Conservation (phyloP, 164 flowering plant species). For the Kalanchoe fedtschenkoi region DNA sequence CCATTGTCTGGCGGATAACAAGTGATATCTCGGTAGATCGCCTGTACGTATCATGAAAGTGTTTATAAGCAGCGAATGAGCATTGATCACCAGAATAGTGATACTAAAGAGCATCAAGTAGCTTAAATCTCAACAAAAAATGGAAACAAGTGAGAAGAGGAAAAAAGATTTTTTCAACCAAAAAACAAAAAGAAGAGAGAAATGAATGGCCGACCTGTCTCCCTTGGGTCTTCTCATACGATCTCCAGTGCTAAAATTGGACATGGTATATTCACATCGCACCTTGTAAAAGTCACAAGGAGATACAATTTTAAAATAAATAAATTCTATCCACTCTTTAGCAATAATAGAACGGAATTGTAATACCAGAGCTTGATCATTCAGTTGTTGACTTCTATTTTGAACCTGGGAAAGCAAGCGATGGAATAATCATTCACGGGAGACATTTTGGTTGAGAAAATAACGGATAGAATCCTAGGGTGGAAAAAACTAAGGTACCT, state of each 20-base stretch:
- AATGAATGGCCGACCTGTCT: slow-evolving; percentile 46
- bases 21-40: slow-evolving; percentile 89
- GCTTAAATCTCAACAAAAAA: not conserved
- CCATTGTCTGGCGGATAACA: slow-evolving; percentile 95
- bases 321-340: not conserved
- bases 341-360: not conserved
- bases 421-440: not conserved
- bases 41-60: slow-evolving; percentile 27
- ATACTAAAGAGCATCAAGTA: not conserved
- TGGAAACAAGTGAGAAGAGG: not conserved
- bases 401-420: slow-evolving; percentile 47
- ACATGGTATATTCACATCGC: slow-evolving; percentile 95
- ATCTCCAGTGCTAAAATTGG: slow-evolving; percentile 96
- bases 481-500: slow-evolving; percentile 31
- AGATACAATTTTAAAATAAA: not conserved
- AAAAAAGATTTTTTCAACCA: not conserved
- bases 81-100: not conserved
- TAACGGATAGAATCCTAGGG: not conserved
- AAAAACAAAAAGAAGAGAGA: not conserved
- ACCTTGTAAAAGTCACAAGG: slow-evolving; percentile 36
- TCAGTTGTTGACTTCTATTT: slow-evolving; percentile 69
- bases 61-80: not conserved
- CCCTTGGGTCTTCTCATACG: slow-evolving; percentile 86
- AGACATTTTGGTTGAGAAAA: too few relatives aligned
- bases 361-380: slow-evolving; percentile 77